These are phyloP conservation scores for Alloteropsis angusta DNA, from an alignment of 202 grass and related monocot species.

Conservation along the genomic window DNA sequence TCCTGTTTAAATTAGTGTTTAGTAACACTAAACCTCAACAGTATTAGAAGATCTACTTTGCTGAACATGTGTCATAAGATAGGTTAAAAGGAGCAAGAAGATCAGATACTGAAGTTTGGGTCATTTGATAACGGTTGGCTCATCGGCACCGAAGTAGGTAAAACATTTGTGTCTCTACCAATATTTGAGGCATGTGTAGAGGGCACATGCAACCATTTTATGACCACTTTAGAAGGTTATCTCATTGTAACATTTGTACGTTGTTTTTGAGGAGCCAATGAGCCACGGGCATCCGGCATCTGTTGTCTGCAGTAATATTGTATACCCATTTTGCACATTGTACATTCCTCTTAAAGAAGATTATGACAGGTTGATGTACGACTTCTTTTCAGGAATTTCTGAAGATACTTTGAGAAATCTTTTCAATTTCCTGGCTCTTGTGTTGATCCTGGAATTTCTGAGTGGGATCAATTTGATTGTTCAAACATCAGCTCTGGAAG, in stretches of 20 bases:
- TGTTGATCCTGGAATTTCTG: constrained; percentile 37
- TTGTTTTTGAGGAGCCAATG: not conserved
- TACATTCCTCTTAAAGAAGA: not conserved
- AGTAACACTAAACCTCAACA: not conserved
- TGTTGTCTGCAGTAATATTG: not conserved
- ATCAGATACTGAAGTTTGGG: not conserved
- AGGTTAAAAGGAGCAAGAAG: not conserved
- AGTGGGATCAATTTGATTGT: constrained; percentile 27
- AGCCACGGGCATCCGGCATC: not conserved
- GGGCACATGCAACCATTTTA: not conserved
- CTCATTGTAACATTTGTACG: not conserved
- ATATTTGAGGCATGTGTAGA: not conserved
- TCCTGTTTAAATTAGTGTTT: not conserved
- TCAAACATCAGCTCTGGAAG: constrained; percentile 44
- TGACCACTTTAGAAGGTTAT: not conserved
- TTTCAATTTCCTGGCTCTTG: constrained; percentile 37
- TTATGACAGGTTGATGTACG: constrained; percentile 18
- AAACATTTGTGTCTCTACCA: not conserved
- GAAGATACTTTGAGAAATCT: constrained; percentile 23
- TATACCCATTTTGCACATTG: not conserved
- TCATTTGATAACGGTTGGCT: not conserved
- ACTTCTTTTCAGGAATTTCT: constrained; percentile 43
- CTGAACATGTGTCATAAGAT: not conserved
- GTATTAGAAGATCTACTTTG: not conserved
- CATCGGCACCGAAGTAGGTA: not conserved